Base-by-base conservation (phyloP, 106 monocot genomes). In the Acorus calamus region DNA sequence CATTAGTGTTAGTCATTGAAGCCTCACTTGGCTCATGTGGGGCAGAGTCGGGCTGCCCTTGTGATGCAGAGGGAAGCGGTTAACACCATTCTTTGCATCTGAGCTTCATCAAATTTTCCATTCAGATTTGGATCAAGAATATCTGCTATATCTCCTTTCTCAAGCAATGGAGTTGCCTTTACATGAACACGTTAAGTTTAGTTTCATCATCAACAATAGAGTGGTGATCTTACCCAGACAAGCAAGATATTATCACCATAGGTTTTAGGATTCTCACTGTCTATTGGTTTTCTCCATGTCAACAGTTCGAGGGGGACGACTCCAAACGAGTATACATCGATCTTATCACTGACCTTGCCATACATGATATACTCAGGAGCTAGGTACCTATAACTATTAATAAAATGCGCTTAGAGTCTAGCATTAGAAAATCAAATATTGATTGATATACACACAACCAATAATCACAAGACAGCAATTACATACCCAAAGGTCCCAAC, bases 321-420 rank as follows among this genome's bases (percentile, higher is more conserved):
- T 2, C 94, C 94, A 50, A 87, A 90, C 4, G 94, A 81, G 65
- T 90, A 96, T 6, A 90, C 90, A 68, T 96, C 94, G 13, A 96
- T 74, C 70, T 90, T 90, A 6, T 78, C 80, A 69, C 87, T 96
- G 1, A 87, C 76, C 66, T 83, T 87, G 45, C 94, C 94, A 74
- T 88, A 83, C 88, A 88, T 88, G 46, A 92, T 88, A 57, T 92
- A 92, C 59, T 92, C 92, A 2, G 92, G 92, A 65, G 92, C 88
- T 53, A 92, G 78, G 50, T 92, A 92, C 52, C 92, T 92, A 74
- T 49, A 4, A 45, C 63, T 9, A 28, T 28, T 1, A 28, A 28
- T 28, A 28, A 28, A 28, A 28, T 28, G 28, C 1, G 28, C 28
- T 28, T 28, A 28, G 28, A 28, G 1, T 28, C 28, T 1, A 28